phyloP scores from a whole-genome alignment of 176 grass and related monocot genomes.

The Phyllostachys edulis region DNA sequence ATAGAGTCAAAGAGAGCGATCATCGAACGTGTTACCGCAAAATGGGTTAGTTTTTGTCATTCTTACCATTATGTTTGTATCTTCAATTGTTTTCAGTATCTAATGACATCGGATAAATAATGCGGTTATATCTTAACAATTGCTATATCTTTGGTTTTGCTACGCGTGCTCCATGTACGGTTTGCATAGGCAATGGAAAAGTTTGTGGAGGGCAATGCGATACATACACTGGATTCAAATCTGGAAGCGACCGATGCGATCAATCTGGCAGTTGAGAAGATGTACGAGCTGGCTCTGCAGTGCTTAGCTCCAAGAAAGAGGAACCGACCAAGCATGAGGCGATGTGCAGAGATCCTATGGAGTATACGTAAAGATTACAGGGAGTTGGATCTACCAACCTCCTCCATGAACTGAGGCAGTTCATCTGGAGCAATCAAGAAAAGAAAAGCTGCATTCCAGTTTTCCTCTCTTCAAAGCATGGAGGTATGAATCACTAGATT shows the following conservation, averaged over 20 bases:
- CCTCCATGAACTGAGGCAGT: conserved; percentile 27
- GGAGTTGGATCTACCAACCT: conserved; percentile 40
- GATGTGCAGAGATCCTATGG: conserved; percentile 74
- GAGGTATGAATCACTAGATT: not conserved
- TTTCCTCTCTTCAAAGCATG: conserved; percentile 44
- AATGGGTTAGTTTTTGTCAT: conserved; percentile 59
- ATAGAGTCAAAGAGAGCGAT: conserved; percentile 55
- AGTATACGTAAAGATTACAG: conserved; percentile 76
- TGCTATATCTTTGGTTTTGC: not conserved
- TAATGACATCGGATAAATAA: not conserved
- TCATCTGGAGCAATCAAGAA: conserved; percentile 24
- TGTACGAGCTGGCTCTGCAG: conserved; percentile 57
- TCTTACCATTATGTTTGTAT: not conserved
- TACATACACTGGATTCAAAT: conserved; percentile 62
- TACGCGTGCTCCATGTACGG: not conserved
- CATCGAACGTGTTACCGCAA: conserved; percentile 59
- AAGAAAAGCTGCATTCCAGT: not conserved
- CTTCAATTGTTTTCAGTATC: not conserved
- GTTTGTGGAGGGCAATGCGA: conserved; percentile 57
- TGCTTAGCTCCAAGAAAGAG: conserved; percentile 65
- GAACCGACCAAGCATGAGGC: conserved; percentile 64
- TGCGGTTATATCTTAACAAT: not conserved
- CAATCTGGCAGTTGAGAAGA: conserved; percentile 56
- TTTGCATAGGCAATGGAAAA: conserved; percentile 66
- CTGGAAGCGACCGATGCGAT: conserved; percentile 44